Evolutionary conservation across 1,284 basidiomycete species (phyloP), one percentile per base, ranked within the genome.

Genomic region (Coniferiporia weirii): DNA sequence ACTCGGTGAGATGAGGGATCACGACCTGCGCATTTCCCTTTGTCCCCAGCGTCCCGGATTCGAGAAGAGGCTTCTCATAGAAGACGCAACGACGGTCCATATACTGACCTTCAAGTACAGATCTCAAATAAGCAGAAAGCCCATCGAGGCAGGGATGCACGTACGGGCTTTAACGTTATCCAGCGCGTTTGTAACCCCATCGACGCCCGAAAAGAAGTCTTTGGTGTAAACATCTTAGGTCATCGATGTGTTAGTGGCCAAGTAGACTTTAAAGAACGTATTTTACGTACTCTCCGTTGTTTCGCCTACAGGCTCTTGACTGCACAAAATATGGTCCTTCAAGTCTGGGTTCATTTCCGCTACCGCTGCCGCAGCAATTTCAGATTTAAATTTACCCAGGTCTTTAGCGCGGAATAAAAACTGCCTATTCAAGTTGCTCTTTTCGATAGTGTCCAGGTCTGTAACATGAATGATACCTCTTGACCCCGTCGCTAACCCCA

Each of bases 1-100:
- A 98, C 75, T 99, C 97, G 40, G 97, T 98, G 54, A 99, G 69
- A 73, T 98, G 85, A 19, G 97, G 98, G 51, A 98, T 83, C 62
- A 99, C 84, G 62, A 99, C 95, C 76, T 99, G 97, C 5, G 91
- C 89, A 75, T 99, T 99, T 63, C 95, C 97, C 77, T 99, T 98
- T 48, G 97, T 99, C 60, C 98, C 98, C 58, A 99, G 83, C 27
- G 97, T 99, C 32, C 97, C 97, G 12, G 96, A 98, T 70, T 99
- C 97, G 52, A 99, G 82, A 20, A 99, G 78, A 27, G 97, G 95
- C 75, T 99, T 99, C 72, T 90, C 82, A 77, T 94, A 98, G 78
- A 98, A 94, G 44, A 99, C 92, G 70, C 97, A 99, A 60, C 98
- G 91, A 67, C 95, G 89, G 72, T 99, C 97, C 96, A 99, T 98